A percentile compares a stretch with the other conserved stretches of the same genome.
These are phyloP conservation scores for Acacia concinna DNA, from an alignment of 331 rosid genomes.

Conservation along the genomic window DNA sequence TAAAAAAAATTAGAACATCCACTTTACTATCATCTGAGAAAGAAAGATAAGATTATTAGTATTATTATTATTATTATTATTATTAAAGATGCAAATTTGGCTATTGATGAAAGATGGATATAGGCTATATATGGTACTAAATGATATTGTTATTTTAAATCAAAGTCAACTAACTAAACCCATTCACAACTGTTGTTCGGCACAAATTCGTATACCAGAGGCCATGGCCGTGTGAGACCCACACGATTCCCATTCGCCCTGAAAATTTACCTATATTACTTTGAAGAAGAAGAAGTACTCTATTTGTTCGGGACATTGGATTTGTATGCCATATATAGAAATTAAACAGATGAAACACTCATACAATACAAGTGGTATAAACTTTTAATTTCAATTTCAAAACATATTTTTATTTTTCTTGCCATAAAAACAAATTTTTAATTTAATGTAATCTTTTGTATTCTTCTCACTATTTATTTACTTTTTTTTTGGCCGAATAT, in stretches of 20 bases:
- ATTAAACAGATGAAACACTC: background rate
- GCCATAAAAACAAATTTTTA: too few relatives aligned
- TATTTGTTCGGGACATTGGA: too few relatives aligned
- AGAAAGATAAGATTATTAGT: background rate
- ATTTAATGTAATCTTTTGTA: too few relatives aligned
- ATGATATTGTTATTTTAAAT: background rate
- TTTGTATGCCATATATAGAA: background rate
- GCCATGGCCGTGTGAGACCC: constrained; percentile 50
- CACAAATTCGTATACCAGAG: background rate
- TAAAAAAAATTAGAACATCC: background rate
- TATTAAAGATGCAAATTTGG: background rate
- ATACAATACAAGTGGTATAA: too few relatives aligned
- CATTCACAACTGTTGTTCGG: background rate
- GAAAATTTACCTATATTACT: background rate
- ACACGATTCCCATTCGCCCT: constrained; percentile 7
- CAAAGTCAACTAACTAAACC: background rate
- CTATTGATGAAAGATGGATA: background rate
- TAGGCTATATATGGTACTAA: too few relatives aligned
- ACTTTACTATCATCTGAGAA: background rate
- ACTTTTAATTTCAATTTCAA: background rate
- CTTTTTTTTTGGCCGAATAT: too few relatives aligned
- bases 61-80: too few relatives aligned
- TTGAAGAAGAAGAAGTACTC: background rate
- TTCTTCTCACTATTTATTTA: too few relatives aligned
- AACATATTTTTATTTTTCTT: too few relatives aligned